phyloP scores from a whole-genome alignment of 345 rosid species.

The Corymbia maculata region DNA sequence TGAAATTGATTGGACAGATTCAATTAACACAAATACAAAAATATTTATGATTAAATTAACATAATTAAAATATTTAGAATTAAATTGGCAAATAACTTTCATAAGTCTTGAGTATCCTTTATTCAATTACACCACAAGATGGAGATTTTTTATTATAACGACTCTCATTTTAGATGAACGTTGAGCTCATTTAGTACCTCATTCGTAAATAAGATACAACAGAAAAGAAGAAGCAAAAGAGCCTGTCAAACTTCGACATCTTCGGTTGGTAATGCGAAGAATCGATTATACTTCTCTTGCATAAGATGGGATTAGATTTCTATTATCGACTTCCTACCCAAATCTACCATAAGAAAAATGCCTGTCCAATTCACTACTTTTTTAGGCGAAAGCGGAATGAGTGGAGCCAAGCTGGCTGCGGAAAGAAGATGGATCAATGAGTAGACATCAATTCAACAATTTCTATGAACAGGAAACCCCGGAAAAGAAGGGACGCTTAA shows the following conservation, averaged over 20 bases:
- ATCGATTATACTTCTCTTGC: neutral
- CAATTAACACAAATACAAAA: too few relatives aligned
- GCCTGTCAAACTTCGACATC: neutral
- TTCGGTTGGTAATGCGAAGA: neutral
- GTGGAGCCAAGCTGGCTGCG: neutral
- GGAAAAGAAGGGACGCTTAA: neutral
- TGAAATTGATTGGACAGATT: too few relatives aligned
- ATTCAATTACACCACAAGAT: neutral
- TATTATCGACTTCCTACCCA: neutral
- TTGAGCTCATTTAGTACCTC: neutral
- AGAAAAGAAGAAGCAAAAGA: neutral
- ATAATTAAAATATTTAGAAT: too few relatives aligned
- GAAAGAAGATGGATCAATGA: neutral
- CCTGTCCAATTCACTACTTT: neutral
- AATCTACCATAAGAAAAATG: neutral
- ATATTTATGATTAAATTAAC: too few relatives aligned
- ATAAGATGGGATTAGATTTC: neutral
- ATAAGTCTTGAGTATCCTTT: rapidly evolving
- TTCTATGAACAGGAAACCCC: neutral
- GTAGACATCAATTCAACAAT: neutral
- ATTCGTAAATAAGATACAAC: neutral
- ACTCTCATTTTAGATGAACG: neutral
- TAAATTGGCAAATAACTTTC: neutral
- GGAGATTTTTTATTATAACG: rapidly evolving
- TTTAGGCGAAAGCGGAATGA: neutral